Conservation (phyloP, 306 rosid genomes). For the Phaseolus lunatus region DNA sequence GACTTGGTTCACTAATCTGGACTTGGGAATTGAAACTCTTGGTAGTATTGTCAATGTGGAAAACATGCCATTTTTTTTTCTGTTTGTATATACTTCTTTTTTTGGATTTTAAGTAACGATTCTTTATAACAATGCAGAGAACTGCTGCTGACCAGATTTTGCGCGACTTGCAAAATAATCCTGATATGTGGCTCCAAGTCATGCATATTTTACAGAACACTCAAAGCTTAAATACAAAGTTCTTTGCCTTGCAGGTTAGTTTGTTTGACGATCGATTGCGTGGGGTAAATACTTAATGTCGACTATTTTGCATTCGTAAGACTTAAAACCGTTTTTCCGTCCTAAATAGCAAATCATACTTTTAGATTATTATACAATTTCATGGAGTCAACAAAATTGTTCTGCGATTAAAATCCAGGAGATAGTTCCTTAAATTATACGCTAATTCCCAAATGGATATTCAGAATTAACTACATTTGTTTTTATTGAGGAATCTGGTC, state of each 20-base stretch:
- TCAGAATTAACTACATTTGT: neutral
- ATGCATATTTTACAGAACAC: constrained; percentile 91
- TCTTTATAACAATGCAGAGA: constrained; percentile 59
- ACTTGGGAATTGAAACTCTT: neutral
- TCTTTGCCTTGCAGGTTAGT: constrained; percentile 92
- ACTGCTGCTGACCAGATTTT: constrained; percentile 88
- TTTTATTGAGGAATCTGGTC: neutral
- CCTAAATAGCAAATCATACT: neutral
- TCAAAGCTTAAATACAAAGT: constrained; percentile 82
- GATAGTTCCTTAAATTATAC: neutral
- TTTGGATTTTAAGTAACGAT: neutral
- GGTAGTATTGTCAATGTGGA: neutral
- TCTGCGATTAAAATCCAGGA: neutral
- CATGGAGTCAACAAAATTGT: neutral
- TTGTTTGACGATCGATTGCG: neutral
- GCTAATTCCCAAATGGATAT: neutral
- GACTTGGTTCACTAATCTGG: neutral
- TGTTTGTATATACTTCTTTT: neutral
- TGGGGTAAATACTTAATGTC: neutral
- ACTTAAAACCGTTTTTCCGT: neutral
- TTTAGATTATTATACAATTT: neutral
- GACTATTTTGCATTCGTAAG: neutral
- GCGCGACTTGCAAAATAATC: constrained; percentile 91
- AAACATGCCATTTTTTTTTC: neutral
- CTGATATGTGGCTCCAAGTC: constrained; percentile 97